Base-by-base conservation (phyloP, 31 red algal genomes). In the Asparagopsis taxiformis region DNA sequence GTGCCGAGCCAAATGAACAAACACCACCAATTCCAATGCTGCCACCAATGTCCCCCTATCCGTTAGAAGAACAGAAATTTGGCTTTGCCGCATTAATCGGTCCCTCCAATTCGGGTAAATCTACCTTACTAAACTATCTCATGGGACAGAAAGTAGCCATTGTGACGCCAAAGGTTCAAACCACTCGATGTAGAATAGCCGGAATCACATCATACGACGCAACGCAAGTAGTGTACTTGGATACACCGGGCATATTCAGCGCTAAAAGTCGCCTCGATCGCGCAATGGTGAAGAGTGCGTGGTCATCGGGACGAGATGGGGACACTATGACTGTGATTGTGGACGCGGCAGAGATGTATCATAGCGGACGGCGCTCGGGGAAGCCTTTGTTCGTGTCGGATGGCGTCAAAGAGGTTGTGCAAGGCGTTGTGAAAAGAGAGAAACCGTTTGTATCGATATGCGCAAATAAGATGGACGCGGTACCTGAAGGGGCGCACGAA, bases 101-200 rank as follows among this genome's bases (percentile, higher is more conserved):
- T 7, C 84, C 80, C 28, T 93, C 97, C 21, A 99, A 99, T 59
- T 83, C 90, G n/a, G 97, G 97, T 23, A 99, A 99, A 65, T 99
- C 97, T 33, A 99, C 97, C 29, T 74, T 99, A 30, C 25, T 99
- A 22, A 99, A 99, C 70, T 63, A 48, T 26, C 77, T 99, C 7
- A 55, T 99, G 21, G 97, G 90, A 24, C 53, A 70, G 16, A 95
- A 96, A 60, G 70, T 99, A 1, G 92, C 97, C 49, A 99, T 99
- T 55, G 92, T 99, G 9, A 85, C 92, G 7, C 92, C 92, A 7
- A 99, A 93, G 58, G 89, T 93, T 20, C 97, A 99, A 67, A 99
- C 97, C 1, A 99, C 97, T 1, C 72, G 97, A 0, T 88, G 73
- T 59, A 70, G 90, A 21, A 68, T 99, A 20, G 44, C 67, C 33